Evolutionary conservation across 176 grass and related monocot genomes (phyloP), one percentile per base, ranked within the genome.

Genomic region (Oryza rufipogon): DNA sequence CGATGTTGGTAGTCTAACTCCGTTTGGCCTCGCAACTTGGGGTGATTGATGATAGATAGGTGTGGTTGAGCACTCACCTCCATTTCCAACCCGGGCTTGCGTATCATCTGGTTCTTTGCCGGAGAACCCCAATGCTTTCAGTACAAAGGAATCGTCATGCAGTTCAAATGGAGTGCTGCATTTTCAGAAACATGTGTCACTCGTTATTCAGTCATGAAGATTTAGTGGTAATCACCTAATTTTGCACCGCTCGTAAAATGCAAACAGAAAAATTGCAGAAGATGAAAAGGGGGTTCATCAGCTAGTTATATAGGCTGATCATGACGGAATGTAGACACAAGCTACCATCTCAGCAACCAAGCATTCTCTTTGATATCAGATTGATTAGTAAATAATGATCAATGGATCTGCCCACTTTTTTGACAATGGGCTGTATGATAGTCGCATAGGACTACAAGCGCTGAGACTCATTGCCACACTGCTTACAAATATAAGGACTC

Each of bases 101-200:
- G 77, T 46, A 45, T 36, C 71, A 56, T 87, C 83, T 83, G 89
- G 78, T 85, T 92, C 86, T 81, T 89, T 93, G 71, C 91, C 88
- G 38, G 84, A 86, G 69, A 93, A 87, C 73, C 93, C 88, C 96
- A 98, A 94, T 90, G 91, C 96, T 89, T 98, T 94, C 56, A 98
- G 68, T 39, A 98, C 91, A 87, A 89, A 96, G 5, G 91, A 90
- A 92, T 98, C 96, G 77, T 98, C 96, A 19, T 95, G 96, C 73
- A 98, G 85, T 84, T 96, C 91, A 63, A 96, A 98, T 9, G 96
- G 96, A 30, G 96, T 98, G 70, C 96, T 98, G 84, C 86, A 87
- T 83, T 83, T 86, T 86, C n/a, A 79, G 26, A 87, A 83, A 74
- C 54, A 69, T 6, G n/a, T 41, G 84, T 86, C 69, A 86, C 61